These are phyloP conservation scores for Tagetes patula DNA, from an alignment of 129 eudicot genomes.

Conservation along the genomic window DNA sequence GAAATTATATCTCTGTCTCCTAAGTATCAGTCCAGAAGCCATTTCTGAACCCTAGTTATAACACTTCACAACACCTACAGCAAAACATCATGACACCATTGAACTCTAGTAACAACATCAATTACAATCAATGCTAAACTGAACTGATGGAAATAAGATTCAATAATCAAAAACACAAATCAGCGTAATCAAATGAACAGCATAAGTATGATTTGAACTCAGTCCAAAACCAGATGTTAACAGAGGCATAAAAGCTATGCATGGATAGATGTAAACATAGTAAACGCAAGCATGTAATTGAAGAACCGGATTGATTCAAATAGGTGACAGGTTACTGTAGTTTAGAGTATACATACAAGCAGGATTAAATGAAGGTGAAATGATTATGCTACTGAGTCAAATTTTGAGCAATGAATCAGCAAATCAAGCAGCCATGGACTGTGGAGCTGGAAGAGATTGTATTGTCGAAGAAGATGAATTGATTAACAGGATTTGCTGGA, in stretches of 20 bases:
- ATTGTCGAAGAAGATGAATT: neutral
- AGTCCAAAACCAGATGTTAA: neutral
- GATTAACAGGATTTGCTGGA: neutral
- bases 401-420: neutral
- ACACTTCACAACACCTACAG: conserved; percentile 23
- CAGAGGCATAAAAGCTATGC: neutral
- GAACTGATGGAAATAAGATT: too few relatives aligned
- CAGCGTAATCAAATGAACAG: neutral
- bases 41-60: conserved; percentile 31
- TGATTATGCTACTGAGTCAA: conserved; percentile 1
- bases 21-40: conserved; percentile 64
- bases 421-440: neutral
- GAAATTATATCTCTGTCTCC: conserved; percentile 47
- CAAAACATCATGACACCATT: neutral
- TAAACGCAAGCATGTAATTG: neutral
- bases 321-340: neutral
- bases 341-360: conserved; percentile 3
- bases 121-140: too few relatives aligned
- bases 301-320: neutral
- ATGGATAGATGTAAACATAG: neutral
- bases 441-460: neutral
- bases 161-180: too few relatives aligned
- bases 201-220: neutral
- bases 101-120: conserved; percentile 5
- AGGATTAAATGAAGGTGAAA: neutral